phyloP scores from a whole-genome alignment of 139 green algal species.

The Coccomyxa sp. region DNA sequence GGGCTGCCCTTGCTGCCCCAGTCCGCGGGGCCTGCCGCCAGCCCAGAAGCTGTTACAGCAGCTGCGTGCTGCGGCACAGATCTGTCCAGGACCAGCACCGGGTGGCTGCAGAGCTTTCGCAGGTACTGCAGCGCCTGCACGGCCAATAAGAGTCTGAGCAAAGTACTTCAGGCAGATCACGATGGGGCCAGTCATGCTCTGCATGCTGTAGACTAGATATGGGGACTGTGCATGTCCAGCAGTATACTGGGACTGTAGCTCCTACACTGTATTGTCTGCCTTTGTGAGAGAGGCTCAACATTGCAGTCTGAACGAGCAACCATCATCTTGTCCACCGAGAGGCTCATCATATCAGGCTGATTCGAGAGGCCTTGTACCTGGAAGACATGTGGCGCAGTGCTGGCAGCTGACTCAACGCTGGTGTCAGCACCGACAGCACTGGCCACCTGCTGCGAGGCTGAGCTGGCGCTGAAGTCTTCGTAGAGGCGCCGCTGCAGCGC shows the following conservation, averaged over 20 bases:
- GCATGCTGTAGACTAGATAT: neutral
- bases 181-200: neutral
- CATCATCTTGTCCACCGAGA: no score
- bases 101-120: conserved; percentile 93
- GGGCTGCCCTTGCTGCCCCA: conserved; percentile 15
- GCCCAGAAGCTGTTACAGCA: conserved; percentile 28
- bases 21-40: neutral
- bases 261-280: no score
- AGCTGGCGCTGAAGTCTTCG: conserved; percentile 56
- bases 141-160: neutral
- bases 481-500: conserved; percentile 83
- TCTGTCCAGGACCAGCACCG: conserved; percentile 79
- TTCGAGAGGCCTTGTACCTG: conserved; percentile 23
- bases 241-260: no score
- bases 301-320: no score
- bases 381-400: conserved; percentile 43
- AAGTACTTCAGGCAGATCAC: neutral
- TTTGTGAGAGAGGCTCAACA: no score
- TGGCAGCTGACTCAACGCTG: conserved; percentile 1
- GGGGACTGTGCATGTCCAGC: no score
- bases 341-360: no score
- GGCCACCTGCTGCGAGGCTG: conserved; percentile 9
- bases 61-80: conserved; percentile 46
- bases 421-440: neutral
- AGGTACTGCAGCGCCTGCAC: conserved; percentile 80